These are phyloP conservation scores for Claviceps cyperi DNA, from an alignment of 2,329 filamentous ascomycete genomes.

Conservation along the genomic window DNA sequence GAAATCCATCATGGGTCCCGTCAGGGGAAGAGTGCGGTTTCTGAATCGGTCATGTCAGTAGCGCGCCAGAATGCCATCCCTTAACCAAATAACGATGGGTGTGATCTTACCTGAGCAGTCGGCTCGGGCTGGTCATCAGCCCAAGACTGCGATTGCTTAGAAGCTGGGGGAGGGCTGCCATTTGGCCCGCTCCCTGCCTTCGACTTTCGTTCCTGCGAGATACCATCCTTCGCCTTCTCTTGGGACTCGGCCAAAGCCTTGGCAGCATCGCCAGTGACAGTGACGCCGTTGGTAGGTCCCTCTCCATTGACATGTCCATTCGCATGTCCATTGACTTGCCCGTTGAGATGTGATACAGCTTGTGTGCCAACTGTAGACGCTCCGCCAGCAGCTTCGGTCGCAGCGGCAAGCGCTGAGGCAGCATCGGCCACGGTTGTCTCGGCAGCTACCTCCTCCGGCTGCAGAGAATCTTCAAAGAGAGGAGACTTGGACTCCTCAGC, in stretches of 20 bases:
- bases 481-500: conserved; percentile 37
- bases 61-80: background rate
- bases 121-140: conserved; percentile 61
- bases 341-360: conserved; percentile 16
- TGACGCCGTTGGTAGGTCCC: conserved; percentile 31
- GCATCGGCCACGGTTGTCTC: conserved; percentile 38
- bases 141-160: conserved; percentile 52
- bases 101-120: conserved; percentile 25
- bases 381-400: conserved; percentile 46
- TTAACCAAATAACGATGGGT: background rate
- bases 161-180: conserved; percentile 41
- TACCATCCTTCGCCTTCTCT: conserved; percentile 42
- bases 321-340: too few species aligned
- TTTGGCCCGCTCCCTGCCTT: conserved; percentile 57
- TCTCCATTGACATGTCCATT: conserved; percentile 14
- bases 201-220: conserved; percentile 55
- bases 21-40: conserved; percentile 22
- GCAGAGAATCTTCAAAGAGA: conserved; percentile 18
- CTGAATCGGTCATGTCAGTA: background rate
- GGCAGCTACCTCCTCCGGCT: conserved; percentile 14
- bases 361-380: conserved; percentile 29
- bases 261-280: conserved; percentile 36
- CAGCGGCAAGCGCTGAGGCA: conserved; percentile 43
- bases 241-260: conserved; percentile 50
- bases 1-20: conserved; percentile 51